phyloP scores from a whole-genome alignment of 257 asterid genomes.

The Solanum bulbocastanum region DNA sequence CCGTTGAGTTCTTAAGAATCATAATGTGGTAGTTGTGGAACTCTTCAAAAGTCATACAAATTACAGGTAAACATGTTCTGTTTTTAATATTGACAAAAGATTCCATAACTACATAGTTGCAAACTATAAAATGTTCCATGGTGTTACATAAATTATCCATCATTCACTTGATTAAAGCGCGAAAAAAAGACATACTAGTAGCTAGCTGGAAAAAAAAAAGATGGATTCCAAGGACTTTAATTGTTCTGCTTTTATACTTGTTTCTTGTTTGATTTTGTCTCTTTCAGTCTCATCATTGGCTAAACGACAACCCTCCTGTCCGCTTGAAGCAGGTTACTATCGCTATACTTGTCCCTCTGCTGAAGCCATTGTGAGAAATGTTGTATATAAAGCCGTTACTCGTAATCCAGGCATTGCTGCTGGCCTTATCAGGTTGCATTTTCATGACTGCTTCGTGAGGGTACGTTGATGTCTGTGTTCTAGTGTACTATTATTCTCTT shows the following conservation, averaged over 20 bases:
- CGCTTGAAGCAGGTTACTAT: constrained; percentile 38
- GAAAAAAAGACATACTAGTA: too few relatives aligned
- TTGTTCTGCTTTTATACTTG: constrained; percentile 1
- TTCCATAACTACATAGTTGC: neutral
- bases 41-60: neutral
- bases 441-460: constrained; percentile 73
- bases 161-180: neutral
- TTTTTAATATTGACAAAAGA: neutral
- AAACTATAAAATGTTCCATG: neutral
- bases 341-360: constrained; percentile 32
- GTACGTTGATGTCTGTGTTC: constrained; percentile 12
- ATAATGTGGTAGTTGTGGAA: neutral
- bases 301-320: constrained; percentile 1
- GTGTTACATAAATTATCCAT: neutral
- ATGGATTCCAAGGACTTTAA: constrained; percentile 13
- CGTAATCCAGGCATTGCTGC: constrained; percentile 54
- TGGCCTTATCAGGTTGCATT: constrained; percentile 58
- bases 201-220: neutral
- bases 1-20: neutral
- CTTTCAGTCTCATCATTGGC: constrained; percentile 6
- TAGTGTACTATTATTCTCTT: neutral
- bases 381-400: constrained; percentile 22
- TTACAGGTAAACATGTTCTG: neutral
- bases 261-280: constrained; percentile 6
- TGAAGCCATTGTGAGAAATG: constrained; percentile 35